phyloP scores from a whole-genome alignment of 257 asterid species.

The Rhazya stricta region DNA sequence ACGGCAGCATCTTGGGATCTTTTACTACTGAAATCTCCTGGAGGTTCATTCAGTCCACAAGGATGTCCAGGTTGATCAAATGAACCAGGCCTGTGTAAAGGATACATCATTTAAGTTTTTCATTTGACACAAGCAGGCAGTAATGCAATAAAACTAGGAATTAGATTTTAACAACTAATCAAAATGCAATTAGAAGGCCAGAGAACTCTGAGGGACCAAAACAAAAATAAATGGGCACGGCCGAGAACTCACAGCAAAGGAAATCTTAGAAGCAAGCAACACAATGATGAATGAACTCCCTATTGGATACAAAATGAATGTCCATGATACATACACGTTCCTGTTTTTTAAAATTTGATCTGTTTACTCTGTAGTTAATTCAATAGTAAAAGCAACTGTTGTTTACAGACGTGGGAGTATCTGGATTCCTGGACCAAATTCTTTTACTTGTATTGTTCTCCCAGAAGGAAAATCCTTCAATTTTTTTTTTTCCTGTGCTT shows the following conservation, averaged over 20 bases:
- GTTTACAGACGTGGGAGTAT: not conserved
- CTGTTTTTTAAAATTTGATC: too few species aligned
- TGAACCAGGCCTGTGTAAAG: slow-evolving; percentile 44
- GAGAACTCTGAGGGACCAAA: not conserved
- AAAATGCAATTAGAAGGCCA: not conserved
- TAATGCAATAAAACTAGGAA: not conserved
- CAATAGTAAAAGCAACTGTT: not conserved
- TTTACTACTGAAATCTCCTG: slow-evolving; percentile 24
- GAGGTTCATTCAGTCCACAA: slow-evolving; percentile 29
- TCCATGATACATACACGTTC: too few species aligned
- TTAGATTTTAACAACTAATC: not conserved
- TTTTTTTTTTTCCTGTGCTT: not conserved
- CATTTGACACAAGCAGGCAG: not conserved
- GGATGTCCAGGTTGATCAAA: slow-evolving; percentile 36
- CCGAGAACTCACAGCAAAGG: not conserved
- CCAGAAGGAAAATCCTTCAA: not conserved
- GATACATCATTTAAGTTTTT: slow-evolving; percentile 19
- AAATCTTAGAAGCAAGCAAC: not conserved
- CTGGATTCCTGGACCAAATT: not conserved
- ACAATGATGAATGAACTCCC: not conserved
- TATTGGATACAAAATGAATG: too few species aligned
- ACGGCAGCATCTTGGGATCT: slow-evolving; percentile 67
- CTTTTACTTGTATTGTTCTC: not conserved
- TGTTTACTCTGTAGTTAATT: not conserved
- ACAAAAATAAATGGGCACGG: not conserved